Evolutionary conservation across 257 asterid species (phyloP), one percentile per base, ranked within the genome.

Genomic region (Solanum ahanhuiri): DNA sequence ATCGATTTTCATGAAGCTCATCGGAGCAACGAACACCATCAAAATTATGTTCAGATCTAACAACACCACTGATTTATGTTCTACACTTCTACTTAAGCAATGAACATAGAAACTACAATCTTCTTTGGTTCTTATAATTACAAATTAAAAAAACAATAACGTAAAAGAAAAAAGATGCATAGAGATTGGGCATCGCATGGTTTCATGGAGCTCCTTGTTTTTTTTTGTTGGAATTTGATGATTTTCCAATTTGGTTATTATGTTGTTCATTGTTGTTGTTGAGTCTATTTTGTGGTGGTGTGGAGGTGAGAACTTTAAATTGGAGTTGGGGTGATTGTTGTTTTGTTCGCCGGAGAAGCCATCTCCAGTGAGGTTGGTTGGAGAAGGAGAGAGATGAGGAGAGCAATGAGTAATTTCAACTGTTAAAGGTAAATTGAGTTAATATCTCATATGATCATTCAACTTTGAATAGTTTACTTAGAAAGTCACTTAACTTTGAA

Each of bases 371-470:
- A 15, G n/a, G 63, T 54, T 54, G 23, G 23, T 1, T 1, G n/a
- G 23, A 54, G n/a, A 54, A 54, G 63, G 63, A 54, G 63, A 54
- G 23, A 54, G 63, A 54, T 17, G 8, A 17, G n/a, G 60, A 17
- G 22, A 4, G 7, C 20, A 48, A 48, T 48, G 9, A 6, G 17
- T 51, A 51, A 51, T 51, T 51, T 5, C 22, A 17, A 17, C 54
- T 45, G 3, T 41, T 41, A 41, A 41, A 41, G 14, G 12, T 41
- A 10, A 41, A 48, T 48, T 5, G 57, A 48, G 2, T 48, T 14
- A 48, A 48, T 14, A 48, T 48, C 1, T 14, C 18, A 0, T 0
- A 5, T 2, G 0, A 2, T 48, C 7, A 12, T 0, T 48, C 1
- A 4, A 4, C 7, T 48, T 48, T 48, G 0, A 48, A 48, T 4